These are phyloP conservation scores for Pseudozyma pruni DNA, from an alignment of 1,284 basidiomycete genomes.

Conservation along the genomic window DNA sequence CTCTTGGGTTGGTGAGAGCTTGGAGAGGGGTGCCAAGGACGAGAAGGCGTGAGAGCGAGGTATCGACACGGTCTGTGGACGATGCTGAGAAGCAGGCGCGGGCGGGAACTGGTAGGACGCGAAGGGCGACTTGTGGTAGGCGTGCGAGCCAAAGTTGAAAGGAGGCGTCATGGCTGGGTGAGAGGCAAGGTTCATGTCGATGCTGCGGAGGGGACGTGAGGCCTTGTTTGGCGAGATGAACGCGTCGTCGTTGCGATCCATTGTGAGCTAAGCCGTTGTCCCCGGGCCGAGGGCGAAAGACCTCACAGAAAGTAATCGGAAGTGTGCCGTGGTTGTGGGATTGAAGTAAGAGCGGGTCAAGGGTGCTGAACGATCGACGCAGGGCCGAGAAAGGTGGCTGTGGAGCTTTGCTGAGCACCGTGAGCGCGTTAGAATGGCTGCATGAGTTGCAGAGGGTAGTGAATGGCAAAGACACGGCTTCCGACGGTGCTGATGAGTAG, in stretches of 20 bases:
- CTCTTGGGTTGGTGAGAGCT: conserved; percentile 33
- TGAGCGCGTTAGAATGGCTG: not conserved
- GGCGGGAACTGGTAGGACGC: conserved; percentile 26
- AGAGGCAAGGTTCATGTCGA: conserved; percentile 26
- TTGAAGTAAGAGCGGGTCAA: not conserved
- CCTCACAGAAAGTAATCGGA: too few relatives aligned
- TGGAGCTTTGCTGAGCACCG: not conserved
- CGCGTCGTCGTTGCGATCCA: conserved; percentile 27
- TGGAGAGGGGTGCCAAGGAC: conserved; percentile 37
- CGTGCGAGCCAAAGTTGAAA: conserved; percentile 42
- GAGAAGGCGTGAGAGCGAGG: conserved; percentile 52
- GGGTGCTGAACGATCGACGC: not conserved
- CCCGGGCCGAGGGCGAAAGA: conserved; percentile 14
- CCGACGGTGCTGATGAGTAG: not conserved
- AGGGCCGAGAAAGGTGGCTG: not conserved
- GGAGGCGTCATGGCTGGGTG: conserved; percentile 55
- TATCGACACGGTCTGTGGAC: conserved; percentile 23
- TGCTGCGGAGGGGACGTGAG: conserved; percentile 10
- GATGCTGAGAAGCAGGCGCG: conserved; percentile 29
- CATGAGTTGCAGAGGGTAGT: not conserved
- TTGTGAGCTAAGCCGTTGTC: conserved; percentile 9
- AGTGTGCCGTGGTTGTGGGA: not conserved
- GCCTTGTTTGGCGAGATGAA: conserved; percentile 30
- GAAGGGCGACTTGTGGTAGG: conserved; percentile 49
- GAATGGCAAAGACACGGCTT: not conserved